These are phyloP conservation scores for Myxozyma geophila DNA, from an alignment of 805 yeast species.

Conservation along the genomic window DNA sequence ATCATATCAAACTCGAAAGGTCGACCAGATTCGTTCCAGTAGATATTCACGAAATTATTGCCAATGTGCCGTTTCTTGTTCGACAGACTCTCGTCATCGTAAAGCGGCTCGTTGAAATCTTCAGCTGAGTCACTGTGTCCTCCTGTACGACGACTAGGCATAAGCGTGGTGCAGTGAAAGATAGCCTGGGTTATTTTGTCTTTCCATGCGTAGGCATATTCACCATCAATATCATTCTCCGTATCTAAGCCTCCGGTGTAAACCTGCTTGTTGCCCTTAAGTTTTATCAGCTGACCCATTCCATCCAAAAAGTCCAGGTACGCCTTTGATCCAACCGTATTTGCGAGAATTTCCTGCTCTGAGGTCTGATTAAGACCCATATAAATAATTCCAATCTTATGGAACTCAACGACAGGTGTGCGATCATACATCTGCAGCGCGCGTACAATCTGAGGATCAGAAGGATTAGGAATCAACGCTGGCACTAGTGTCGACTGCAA, in stretches of 20 bases:
- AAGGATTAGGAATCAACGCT: constrained; percentile 52
- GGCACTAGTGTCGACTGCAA: constrained; percentile 49
- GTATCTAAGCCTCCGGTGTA: constrained; percentile 82
- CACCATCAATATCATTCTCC: constrained; percentile 71
- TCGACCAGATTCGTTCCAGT: constrained; percentile 69
- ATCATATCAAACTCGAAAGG: constrained; percentile 73
- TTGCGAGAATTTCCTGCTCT: constrained; percentile 68
- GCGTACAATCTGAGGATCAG: constrained; percentile 43
- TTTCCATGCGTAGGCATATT: constrained; percentile 71
- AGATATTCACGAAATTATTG: constrained; percentile 78
- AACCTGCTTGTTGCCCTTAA: constrained; percentile 58
- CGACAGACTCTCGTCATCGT: constrained; percentile 28
- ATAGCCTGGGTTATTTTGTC: constrained; percentile 72
- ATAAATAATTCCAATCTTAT: constrained; percentile 77
- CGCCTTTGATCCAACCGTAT: constrained; percentile 62
- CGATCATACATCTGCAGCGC: constrained; percentile 70
- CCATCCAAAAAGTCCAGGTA: constrained; percentile 63
- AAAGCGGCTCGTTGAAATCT: constrained; percentile 5
- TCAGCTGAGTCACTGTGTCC: constrained; percentile 6
- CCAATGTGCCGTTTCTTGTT: constrained; percentile 84
- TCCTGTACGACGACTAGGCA: constrained; percentile 55
- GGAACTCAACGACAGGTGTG: constrained; percentile 76
- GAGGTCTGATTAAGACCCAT: constrained; percentile 67
- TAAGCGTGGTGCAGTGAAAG: constrained; percentile 80
- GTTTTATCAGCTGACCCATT: constrained; percentile 64